Evolutionary conservation across 202 grass and related monocot species (phyloP).

Genomic region (Eragrostis tef): DNA sequence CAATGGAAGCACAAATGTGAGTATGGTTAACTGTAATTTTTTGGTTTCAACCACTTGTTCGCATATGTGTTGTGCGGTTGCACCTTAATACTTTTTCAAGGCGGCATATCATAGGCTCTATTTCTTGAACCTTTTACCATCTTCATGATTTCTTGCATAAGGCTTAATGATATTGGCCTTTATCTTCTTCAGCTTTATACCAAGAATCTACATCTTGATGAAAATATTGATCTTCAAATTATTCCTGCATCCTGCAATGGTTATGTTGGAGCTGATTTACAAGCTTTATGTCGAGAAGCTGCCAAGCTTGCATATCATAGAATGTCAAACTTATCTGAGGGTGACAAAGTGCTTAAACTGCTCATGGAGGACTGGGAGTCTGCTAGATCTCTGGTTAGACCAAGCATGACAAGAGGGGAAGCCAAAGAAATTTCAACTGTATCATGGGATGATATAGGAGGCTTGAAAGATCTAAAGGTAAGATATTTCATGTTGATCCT

Average conservation of each 20-base stretch:
- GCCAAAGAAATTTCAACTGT: constrained; percentile 76
- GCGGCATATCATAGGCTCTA: not conserved
- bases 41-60: constrained; percentile 24
- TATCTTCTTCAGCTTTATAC: constrained; percentile 70
- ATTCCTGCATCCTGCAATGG: constrained; percentile 84
- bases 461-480: constrained; percentile 88
- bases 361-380: constrained; percentile 74
- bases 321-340: constrained; percentile 42
- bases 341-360: constrained; percentile 49
- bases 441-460: constrained; percentile 94
- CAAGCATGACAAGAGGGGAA: constrained; percentile 80
- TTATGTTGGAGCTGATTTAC: constrained; percentile 88
- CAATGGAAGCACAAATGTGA: not conserved
- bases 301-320: constrained; percentile 64
- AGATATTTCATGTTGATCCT: constrained; percentile 29
- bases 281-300: constrained; percentile 77
- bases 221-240: constrained; percentile 72
- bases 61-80: not conserved
- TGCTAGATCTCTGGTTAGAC: constrained; percentile 63
- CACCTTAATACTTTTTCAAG: not conserved
- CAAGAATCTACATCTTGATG: constrained; percentile 67
- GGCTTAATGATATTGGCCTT: too few relatives aligned
- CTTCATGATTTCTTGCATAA: constrained; percentile 1
- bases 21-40: constrained; percentile 30
- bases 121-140: too few relatives aligned